Base-by-base conservation (phyloP, 306 rosid genomes). In the Arachis stenosperma region DNA sequence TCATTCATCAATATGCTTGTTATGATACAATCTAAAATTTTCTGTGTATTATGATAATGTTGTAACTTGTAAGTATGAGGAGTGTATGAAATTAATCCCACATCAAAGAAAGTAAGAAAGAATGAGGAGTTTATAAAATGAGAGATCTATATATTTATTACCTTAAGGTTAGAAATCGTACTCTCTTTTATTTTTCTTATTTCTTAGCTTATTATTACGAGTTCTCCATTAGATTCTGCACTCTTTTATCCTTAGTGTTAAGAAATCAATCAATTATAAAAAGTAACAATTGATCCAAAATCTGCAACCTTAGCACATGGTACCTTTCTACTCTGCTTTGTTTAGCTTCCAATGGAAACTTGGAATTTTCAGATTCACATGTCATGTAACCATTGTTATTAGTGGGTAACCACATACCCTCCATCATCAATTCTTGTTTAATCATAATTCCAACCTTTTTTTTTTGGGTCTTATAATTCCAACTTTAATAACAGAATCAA, bases 401-500 rank as follows among this genome's bases (percentile, higher is more conserved):
- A 57, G 67, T 71, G 67, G 46, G 15, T 14, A 33, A n/a, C 37
- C 61, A 72, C 60, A 52, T 14, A 72, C 9, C 39, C 15, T 47
- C 30, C 58, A 29, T 58, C 13, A 42, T 43, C 17, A 14, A 8
- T 52, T 52, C 29, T 22, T n/a, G 27, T 22, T 52, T 5, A n/a
- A 52, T 52, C 8, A 52, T 14, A 52, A 52, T 6, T 2, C 27
- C 27, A 52, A 1, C 41, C 17, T 17, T 17, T 17, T 17, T 15
- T 17, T 17, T 17, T 17, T 17, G 17, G 17, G 17, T 17, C 17
- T 17, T 17, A 52, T 14, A 52, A 52, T 6, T 6, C 27, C 27
- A 52, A 1, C 41, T 44, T 33, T 47, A 12, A 10, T 22, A 27
- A 65, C 55, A 65, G 37, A 56, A 10, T 15, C 7, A 70, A 40